These are phyloP conservation scores for Theobroma cacao DNA, from an alignment of 345 rosid genomes.

Conservation along the genomic window DNA sequence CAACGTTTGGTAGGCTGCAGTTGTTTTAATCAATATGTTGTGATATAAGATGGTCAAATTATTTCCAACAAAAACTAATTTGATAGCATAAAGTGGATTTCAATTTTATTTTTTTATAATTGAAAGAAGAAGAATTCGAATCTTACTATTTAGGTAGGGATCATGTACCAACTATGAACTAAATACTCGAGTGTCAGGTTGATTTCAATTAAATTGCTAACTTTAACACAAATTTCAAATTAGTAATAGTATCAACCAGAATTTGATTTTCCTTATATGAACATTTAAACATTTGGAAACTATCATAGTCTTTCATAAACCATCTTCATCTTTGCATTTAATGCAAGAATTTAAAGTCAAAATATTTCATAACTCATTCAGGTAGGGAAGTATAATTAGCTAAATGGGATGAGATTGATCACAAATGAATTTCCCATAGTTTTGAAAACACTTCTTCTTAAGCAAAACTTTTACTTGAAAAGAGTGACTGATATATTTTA, in stretches of 20 bases:
- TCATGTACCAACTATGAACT: too few species aligned
- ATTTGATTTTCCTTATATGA: too few species aligned
- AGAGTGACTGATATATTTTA: neutral
- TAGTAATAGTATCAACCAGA: too few species aligned
- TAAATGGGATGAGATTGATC: neutral
- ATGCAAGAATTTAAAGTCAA: neutral
- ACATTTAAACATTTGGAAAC: neutral
- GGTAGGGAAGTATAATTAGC: neutral
- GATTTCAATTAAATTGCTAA: too few species aligned
- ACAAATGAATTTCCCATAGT: neutral
- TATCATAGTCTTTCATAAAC: neutral
- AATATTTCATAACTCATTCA: neutral
- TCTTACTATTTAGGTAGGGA: too few species aligned
- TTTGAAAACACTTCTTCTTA: neutral
- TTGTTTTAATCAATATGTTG: too few species aligned
- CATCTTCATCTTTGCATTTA: neutral
- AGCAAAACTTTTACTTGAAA: neutral
- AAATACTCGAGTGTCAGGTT: too few species aligned
- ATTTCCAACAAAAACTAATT: neutral
- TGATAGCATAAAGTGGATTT: neutral
- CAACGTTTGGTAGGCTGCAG: too few species aligned
- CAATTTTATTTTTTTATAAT: neutral
- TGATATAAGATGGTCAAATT: neutral
- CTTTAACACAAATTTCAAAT: too few species aligned
- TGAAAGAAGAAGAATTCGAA: too few species aligned